Evolutionary conservation across 2,329 filamentous ascomycete genomes (phyloP).

Genomic region (Xylariales sp.): DNA sequence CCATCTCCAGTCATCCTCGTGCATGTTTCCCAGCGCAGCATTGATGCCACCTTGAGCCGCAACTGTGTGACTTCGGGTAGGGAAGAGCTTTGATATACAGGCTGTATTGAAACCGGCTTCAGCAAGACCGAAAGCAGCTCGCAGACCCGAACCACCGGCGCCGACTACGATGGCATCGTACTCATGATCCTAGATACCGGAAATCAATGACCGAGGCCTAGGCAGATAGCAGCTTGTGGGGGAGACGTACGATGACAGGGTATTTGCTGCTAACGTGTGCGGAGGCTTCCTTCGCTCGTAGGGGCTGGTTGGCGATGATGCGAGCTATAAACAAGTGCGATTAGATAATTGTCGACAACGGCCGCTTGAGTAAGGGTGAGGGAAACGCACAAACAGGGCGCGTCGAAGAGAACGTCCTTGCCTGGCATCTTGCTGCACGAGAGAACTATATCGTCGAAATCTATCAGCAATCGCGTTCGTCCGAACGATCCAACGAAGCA

Average conservation of each 20-base stretch:
- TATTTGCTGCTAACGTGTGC: constrained; percentile 86
- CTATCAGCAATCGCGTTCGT: background rate
- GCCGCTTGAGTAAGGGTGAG: background rate
- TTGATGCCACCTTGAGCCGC: constrained; percentile 83
- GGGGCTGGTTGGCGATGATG: constrained; percentile 78
- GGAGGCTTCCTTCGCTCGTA: constrained; percentile 90
- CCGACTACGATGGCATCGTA: constrained; percentile 96
- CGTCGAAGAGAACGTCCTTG: constrained; percentile 82
- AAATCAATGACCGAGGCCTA: constrained; percentile 18
- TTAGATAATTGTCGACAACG: constrained; percentile 12
- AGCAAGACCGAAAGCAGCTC: constrained; percentile 79
- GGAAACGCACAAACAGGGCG: constrained; percentile 64
- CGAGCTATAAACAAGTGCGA: constrained; percentile 50
- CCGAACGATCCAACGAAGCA: background rate
- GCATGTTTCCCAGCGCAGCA: constrained; percentile 89
- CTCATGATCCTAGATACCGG: constrained; percentile 71
- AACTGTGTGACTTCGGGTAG: constrained; percentile 79
- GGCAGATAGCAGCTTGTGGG: constrained; percentile 2
- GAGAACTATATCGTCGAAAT: constrained; percentile 48
- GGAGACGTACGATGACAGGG: constrained; percentile 74
- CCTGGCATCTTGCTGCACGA: constrained; percentile 57
- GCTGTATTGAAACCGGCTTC: constrained; percentile 88
- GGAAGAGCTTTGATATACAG: constrained; percentile 83
- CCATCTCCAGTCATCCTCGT: constrained; percentile 98
- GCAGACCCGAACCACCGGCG: constrained; percentile 75